Percentiles rank a stretch among this genome's conserved stretches.
phyloP scores from a whole-genome alignment of 345 rosid genomes.

The Clausena lansium region DNA sequence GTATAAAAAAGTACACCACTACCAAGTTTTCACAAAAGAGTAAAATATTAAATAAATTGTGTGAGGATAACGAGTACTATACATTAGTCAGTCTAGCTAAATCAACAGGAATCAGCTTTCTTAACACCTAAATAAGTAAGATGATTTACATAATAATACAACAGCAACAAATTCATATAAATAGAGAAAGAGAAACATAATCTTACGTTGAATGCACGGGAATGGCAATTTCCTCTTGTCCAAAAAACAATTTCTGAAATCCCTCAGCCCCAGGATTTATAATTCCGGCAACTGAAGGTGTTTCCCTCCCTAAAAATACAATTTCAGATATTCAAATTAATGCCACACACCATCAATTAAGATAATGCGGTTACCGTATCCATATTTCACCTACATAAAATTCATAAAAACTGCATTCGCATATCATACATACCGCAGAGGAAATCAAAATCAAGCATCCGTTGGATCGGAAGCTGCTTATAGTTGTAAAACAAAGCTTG shows the following conservation, averaged over 20 bases:
- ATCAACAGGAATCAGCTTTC: not conserved
- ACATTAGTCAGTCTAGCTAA: not conserved
- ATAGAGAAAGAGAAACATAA: conserved; percentile 4
- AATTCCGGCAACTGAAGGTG: conserved; percentile 96
- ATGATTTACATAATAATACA: not conserved
- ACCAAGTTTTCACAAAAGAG: not conserved
- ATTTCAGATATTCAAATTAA: not conserved
- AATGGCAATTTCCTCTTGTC: conserved; percentile 98
- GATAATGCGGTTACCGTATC: not conserved
- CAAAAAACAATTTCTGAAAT: conserved; percentile 96
- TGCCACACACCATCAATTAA: conserved; percentile 5
- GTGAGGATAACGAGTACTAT: not conserved
- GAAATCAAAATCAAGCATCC: conserved; percentile 99
- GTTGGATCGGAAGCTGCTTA: conserved; percentile 95
- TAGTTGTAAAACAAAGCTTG: conserved; percentile 93
- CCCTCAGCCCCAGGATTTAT: conserved; percentile 95
- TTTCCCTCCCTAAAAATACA: conserved; percentile 66
- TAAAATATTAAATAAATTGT: not conserved
- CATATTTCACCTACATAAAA: conserved; percentile 1
- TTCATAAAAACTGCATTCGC: not conserved
- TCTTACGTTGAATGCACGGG: conserved; percentile 89
- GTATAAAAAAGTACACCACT: no score
- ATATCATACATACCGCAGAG: conserved; percentile 63
- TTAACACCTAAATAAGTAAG: not conserved
- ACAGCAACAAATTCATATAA: not conserved